Percentiles rank a stretch among this genome's conserved stretches.
phyloP scores from a whole-genome alignment of 257 asterid species.

The Solanum habrochaites region DNA sequence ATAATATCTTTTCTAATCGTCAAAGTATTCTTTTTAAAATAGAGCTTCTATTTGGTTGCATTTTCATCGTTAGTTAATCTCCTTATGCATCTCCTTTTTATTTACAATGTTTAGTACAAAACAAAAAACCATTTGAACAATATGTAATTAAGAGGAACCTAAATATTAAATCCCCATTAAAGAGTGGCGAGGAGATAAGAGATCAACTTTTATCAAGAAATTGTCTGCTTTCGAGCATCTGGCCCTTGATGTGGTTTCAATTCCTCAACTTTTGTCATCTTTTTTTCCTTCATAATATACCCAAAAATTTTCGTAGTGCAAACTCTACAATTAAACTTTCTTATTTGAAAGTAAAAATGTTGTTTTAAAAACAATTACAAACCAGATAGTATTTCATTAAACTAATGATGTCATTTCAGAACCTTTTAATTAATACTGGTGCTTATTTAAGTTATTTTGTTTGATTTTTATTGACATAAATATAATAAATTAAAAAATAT shows the following conservation, averaged over 20 bases:
- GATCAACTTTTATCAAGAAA: conserved; percentile 40
- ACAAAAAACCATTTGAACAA: not conserved
- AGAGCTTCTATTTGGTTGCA: not conserved
- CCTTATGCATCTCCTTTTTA: not conserved
- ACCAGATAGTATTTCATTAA: too few relatives aligned
- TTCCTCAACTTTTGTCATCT: conserved; percentile 29
- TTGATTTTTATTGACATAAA: too few relatives aligned
- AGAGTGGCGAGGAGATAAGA: too few relatives aligned
- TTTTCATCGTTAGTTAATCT: not conserved
- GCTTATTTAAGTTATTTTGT: too few relatives aligned
- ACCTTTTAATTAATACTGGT: too few relatives aligned
- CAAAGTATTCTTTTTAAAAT: not conserved
- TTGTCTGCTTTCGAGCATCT: conserved; percentile 27
- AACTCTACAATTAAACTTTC: not conserved
- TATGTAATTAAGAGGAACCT: not conserved
- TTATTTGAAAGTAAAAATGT: too few relatives aligned
- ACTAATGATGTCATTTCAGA: too few relatives aligned
- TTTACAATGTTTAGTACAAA: not conserved
- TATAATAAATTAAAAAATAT: too few relatives aligned
- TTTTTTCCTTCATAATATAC: conserved; percentile 26
- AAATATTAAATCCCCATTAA: not conserved
- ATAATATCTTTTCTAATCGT: not conserved
- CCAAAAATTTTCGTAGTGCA: not conserved
- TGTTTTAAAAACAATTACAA: too few relatives aligned
- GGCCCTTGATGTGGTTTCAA: conserved; percentile 26